Percentiles rank a stretch among this genome's conserved stretches.
These are phyloP conservation scores for Fusarium scirpi DNA, from an alignment of 2,329 filamentous ascomycete genomes.

Conservation along the genomic window DNA sequence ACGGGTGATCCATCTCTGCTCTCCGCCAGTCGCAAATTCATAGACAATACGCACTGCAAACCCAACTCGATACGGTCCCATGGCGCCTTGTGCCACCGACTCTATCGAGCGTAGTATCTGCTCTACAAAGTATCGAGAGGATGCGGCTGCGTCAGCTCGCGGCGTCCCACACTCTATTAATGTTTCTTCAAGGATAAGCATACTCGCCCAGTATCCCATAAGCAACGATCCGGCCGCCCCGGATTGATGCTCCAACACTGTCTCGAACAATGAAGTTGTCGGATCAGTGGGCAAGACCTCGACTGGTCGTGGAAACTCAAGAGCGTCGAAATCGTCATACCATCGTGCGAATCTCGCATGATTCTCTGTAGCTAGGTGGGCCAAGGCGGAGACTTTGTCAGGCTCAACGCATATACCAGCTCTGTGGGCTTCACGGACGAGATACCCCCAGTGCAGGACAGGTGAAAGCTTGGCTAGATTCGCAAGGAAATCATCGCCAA, in stretches of 20 bases:
- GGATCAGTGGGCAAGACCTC: slow-evolving; percentile 49
- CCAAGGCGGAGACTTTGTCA: slow-evolving; percentile 48
- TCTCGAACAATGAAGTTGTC: slow-evolving; percentile 49
- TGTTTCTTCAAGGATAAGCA: slow-evolving; percentile 56
- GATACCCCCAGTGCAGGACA: slow-evolving; percentile 50
- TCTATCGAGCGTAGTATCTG: slow-evolving; percentile 56
- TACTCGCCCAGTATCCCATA: slow-evolving; percentile 54
- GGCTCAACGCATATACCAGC: slow-evolving; percentile 48
- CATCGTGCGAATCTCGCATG: slow-evolving; percentile 51
- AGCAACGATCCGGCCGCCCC: slow-evolving; percentile 53
- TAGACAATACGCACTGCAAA: slow-evolving; percentile 54
- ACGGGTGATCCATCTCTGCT: slow-evolving; percentile 52
- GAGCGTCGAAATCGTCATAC: slow-evolving; percentile 48
- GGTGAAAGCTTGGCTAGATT: slow-evolving; percentile 52
- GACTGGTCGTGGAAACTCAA: slow-evolving; percentile 41
- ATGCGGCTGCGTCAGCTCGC: slow-evolving; percentile 41
- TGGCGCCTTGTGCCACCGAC: slow-evolving; percentile 51
- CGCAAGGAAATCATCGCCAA: slow-evolving; percentile 52
- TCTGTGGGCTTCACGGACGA: slow-evolving; percentile 49
- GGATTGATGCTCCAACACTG: slow-evolving; percentile 49
- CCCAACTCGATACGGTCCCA: slow-evolving; percentile 56
- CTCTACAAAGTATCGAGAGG: slow-evolving; percentile 46
- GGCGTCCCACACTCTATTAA: slow-evolving; percentile 51
- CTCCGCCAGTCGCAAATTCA: slow-evolving; percentile 52
- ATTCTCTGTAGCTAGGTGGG: slow-evolving; percentile 45